These are phyloP conservation scores for Microcos paniculata DNA, from an alignment of 345 rosid species.

Conservation along the genomic window DNA sequence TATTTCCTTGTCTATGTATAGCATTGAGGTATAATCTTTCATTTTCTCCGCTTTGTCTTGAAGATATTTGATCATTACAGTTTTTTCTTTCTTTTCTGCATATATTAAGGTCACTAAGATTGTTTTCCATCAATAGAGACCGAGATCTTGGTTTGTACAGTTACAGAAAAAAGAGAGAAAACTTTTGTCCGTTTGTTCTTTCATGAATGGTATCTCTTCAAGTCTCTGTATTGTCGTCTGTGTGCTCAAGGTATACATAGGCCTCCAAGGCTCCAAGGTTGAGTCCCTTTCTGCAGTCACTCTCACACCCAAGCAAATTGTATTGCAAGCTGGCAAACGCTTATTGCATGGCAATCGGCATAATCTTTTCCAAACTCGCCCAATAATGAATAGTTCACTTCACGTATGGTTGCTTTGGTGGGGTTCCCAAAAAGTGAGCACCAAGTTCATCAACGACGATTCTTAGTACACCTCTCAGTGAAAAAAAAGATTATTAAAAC, in stretches of 20 bases:
- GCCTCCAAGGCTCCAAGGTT: slow-evolving; percentile 2
- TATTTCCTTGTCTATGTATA: slow-evolving; percentile 25
- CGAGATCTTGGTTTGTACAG: slow-evolving; percentile 36
- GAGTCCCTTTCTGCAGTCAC: slow-evolving; percentile 32
- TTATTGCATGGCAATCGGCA: background rate
- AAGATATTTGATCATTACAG: background rate
- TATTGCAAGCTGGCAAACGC: slow-evolving; percentile 20
- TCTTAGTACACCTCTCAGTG: no score
- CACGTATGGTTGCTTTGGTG: background rate
- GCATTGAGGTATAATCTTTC: slow-evolving; percentile 10
- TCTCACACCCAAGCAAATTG: slow-evolving; percentile 14
- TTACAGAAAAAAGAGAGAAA: slow-evolving; percentile 18
- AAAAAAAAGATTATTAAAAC: no score
- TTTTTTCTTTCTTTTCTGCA: slow-evolving; percentile 22
- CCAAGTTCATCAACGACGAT: no score
- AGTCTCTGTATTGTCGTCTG: slow-evolving; percentile 2
- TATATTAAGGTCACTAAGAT: slow-evolving; percentile 14
- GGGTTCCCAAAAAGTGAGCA: background rate
- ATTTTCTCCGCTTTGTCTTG: background rate
- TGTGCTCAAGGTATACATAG: background rate
- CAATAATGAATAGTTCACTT: background rate
- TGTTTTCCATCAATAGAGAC: slow-evolving; percentile 3
- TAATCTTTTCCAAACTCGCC: slow-evolving; percentile 1
- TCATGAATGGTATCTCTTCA: slow-evolving; percentile 7
- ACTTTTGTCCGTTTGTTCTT: slow-evolving; percentile 10